These are phyloP conservation scores for Uronychia binucleata DNA, from an alignment of 73 alveolate species.

Conservation along the genomic window DNA sequence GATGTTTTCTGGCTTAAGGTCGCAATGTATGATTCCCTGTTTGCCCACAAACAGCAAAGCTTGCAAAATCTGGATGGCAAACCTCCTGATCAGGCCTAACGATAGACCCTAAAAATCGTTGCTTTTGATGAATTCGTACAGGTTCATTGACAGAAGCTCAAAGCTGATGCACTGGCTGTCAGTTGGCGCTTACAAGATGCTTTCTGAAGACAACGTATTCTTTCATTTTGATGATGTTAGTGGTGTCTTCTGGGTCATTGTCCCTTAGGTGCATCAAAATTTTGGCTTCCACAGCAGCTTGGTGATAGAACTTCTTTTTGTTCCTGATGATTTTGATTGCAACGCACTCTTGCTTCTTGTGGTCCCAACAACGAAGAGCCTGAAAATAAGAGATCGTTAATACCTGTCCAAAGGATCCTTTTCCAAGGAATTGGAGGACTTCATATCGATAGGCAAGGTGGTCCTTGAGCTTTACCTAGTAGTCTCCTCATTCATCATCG, in stretches of 20 bases:
- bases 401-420: constrained; percentile 2
- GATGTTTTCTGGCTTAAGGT: constrained; percentile 81
- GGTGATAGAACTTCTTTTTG: constrained; percentile 52
- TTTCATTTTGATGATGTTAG: constrained; percentile 52
- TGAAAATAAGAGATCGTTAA: neutral
- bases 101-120: constrained; percentile 74
- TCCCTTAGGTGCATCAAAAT: constrained; percentile 46
- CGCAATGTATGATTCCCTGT: constrained; percentile 78
- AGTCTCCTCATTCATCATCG: constrained; percentile 94
- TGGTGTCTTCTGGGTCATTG: constrained; percentile 60
- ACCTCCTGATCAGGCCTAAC: constrained; percentile 70
- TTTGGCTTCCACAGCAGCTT: constrained; percentile 56
- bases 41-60: constrained; percentile 71
- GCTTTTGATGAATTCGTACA: constrained; percentile 71
- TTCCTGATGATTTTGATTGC: constrained; percentile 94
- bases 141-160: constrained; percentile 64
- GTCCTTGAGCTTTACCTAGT: constrained; percentile 74
- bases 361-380: constrained; percentile 28
- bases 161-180: no score
- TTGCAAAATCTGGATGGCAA: constrained; percentile 80
- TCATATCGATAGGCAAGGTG: constrained; percentile 95
- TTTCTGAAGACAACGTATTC: constrained; percentile 61
- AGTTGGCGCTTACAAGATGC: constrained; percentile 52
- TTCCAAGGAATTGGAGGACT: constrained; percentile 46
- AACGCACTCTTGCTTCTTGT: constrained; percentile 34